Percentiles rank a stretch among this genome's conserved stretches.
Evolutionary conservation across 441 rosid species (phyloP).

Genomic region (Populus hybrid): DNA sequence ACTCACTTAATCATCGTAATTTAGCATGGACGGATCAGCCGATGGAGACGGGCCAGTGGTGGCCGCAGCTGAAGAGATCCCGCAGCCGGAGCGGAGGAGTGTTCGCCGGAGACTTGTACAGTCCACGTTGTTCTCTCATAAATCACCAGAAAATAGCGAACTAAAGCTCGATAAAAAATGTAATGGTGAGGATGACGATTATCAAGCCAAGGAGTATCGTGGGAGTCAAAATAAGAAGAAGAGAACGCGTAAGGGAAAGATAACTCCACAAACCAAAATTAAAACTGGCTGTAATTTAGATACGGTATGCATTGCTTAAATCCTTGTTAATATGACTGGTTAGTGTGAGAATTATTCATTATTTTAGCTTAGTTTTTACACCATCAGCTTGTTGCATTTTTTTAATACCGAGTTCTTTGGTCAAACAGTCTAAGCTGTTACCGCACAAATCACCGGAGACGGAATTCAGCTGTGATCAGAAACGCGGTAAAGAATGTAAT

Average conservation of each 20-base stretch:
- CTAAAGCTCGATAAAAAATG: slow-evolving; percentile 23
- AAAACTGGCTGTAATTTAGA: background rate
- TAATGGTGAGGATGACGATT: slow-evolving; percentile 28
- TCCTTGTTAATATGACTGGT: background rate
- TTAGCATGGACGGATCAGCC: slow-evolving; percentile 28
- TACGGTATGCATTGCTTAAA: background rate
- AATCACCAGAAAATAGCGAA: slow-evolving; percentile 34
- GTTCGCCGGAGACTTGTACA: slow-evolving; percentile 67
- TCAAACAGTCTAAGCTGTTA: no score
- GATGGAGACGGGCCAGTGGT: slow-evolving; percentile 17
- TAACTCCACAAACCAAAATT: slow-evolving; percentile 36
- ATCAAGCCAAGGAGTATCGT: slow-evolving; percentile 35
- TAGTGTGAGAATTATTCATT: background rate
- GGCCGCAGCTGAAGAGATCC: slow-evolving; percentile 6
- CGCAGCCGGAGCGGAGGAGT: slow-evolving; percentile 31
- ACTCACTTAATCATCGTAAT: slow-evolving; percentile 10
- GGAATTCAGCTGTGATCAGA: no score
- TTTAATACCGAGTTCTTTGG: no score
- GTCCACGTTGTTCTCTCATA: slow-evolving; percentile 63
- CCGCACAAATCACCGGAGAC: no score
- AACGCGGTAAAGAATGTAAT: no score
- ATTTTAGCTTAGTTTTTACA: background rate
- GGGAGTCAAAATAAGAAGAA: slow-evolving; percentile 61
- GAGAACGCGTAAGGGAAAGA: slow-evolving; percentile 46
- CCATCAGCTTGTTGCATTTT: background rate